These are phyloP conservation scores for Ustilago vetiveriae DNA, from an alignment of 1,284 basidiomycete species.

Conservation along the genomic window DNA sequence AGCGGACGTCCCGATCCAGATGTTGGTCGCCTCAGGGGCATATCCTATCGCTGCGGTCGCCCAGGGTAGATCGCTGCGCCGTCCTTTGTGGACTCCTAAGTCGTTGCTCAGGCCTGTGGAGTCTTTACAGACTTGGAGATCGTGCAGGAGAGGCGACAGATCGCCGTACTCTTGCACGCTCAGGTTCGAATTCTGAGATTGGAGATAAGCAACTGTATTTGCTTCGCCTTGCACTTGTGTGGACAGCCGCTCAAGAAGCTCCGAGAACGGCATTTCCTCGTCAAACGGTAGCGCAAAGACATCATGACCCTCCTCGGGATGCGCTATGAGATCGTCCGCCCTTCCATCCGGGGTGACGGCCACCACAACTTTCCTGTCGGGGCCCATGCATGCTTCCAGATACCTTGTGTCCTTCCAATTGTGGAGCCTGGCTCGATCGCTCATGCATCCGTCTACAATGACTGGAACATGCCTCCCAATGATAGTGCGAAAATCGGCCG, in stretches of 20 bases:
- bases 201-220: conserved; percentile 51
- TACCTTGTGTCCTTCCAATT: conserved; percentile 52
- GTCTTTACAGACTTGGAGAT: conserved; percentile 20
- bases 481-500: conserved; percentile 10
- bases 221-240: conserved; percentile 13
- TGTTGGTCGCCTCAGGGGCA: conserved; percentile 57
- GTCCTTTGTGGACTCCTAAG: no score
- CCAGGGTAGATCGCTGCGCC: conserved; percentile 40
- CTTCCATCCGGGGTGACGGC: conserved; percentile 59
- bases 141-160: conserved; percentile 47
- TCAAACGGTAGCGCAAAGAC: conserved; percentile 60
- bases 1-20: conserved; percentile 57
- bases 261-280: conserved; percentile 30
- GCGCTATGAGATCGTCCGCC: conserved; percentile 52
- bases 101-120: background rate
- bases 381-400: conserved; percentile 42
- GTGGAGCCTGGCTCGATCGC: conserved; percentile 14
- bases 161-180: conserved; percentile 46
- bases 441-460: conserved; percentile 36
- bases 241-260: conserved; percentile 31
- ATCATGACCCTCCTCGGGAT: conserved; percentile 6
- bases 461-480: conserved; percentile 44
- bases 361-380: conserved; percentile 36
- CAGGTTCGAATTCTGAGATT: conserved; percentile 61
- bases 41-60: conserved; percentile 52